Base-by-base conservation (phyloP, 371 early-diverging fungal species). In the Phascolomyces articulosus region DNA sequence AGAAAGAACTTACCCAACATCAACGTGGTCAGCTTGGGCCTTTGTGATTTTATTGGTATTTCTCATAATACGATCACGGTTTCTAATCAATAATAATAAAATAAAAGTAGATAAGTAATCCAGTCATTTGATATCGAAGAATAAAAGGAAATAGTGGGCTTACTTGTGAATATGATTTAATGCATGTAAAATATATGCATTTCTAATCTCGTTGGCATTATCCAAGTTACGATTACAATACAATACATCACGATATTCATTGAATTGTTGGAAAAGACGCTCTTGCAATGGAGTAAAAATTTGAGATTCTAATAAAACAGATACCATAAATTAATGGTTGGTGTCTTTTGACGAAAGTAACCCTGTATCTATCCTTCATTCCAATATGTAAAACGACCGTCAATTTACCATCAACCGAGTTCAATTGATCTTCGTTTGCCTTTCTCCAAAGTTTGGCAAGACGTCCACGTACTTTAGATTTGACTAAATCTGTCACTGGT, bases 81-180 rank as follows among this genome's bases (percentile, higher is more conserved):
- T 88, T 58, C 87, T 87, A 67, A 51, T 15, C 20, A 23, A 51
- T 7, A 51, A 10, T 23, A 7, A 51, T 23, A 20, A 15, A 24
- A 40, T 49, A 26, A 58, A 48, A 27, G 31, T 54, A 24, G 3
- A 57, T n/a, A 49, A 16, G 16, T 29, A 15, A 29, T 21, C n/a
- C n/a, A n/a, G n/a, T n/a, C n/a, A n/a, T n/a, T n/a, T n/a, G n/a
- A n/a, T n/a, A n/a, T n/a, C n/a, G n/a, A n/a, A n/a, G n/a, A n/a
- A n/a, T n/a, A n/a, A n/a, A n/a, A n/a, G n/a, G n/a, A n/a, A n/a
- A n/a, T n/a, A n/a, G n/a, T n/a, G n/a, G n/a, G n/a, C 76, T 65
- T 86, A 89, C 88, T 93, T 95, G 68, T 85, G 78, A 16, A 97
- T 85, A 64, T 98, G 98, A 73, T 97, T 97, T 65, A 96, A 67